Evolutionary conservation across 352 stramenopile species (phyloP), one percentile per base, ranked within the genome.

Genomic region (Phytophthora palmivora): DNA sequence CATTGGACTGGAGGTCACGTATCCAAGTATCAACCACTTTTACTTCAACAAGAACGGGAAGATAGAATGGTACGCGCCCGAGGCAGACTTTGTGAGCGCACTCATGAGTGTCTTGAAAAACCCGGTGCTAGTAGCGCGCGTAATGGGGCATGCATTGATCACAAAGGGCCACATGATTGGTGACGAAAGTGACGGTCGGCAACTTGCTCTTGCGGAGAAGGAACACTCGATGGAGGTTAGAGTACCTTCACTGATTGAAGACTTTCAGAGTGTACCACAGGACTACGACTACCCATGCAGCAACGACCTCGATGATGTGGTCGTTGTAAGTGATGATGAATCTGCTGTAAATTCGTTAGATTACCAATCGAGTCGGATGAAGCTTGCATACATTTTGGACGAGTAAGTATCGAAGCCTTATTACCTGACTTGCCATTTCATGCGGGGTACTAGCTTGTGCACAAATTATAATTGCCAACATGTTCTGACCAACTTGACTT

Each of bases 121-220:
- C 15, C 46, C 82, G 19, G 22, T 46, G 4, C 36, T 64, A 18
- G 72, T 80, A 18, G 42, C 16, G 2, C 33, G 63, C 11, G 45
- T 83, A 5, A 39, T 87, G 38, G 53, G 56, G 16, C 54, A 55
- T 49, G 70, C 74, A 6, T 46, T 71, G n/a, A 67, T 87, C 44
- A 59, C 58, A 8, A 68, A 74, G 15, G 50, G 70, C 44, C 60
- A 76, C 53, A 67, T 81, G 61, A 81, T 84, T 24, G 71, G 65
- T 46, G 55, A 67, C 21, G 55, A 73, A 0, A 43, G 16, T 33
- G 60, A 54, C 11, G 69, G 69, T 0, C 56, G 66, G 11, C 37
- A 59, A 24, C 38, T 48, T 26, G 53, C 38, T 4, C 18, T 12
- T 12, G 16, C 24, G 21, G 19, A 21, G 36, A 28, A 28, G 55